phyloP scores from a whole-genome alignment of 768 basidiomycete genomes.

The Chiua virens region DNA sequence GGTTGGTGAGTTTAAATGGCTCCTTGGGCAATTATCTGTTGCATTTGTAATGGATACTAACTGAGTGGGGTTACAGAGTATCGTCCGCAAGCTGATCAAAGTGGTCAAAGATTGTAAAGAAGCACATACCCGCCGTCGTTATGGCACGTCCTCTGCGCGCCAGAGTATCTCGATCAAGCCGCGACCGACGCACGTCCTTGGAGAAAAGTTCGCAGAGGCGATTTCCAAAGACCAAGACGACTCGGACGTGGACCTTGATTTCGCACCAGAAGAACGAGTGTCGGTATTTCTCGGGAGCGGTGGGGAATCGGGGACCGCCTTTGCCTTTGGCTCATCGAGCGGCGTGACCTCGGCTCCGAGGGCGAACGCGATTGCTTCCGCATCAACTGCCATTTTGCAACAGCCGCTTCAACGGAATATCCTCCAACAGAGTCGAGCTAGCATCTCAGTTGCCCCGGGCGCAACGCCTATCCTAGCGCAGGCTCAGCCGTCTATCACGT shows the following conservation, averaged over 20 bases:
- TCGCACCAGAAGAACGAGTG: constrained; percentile 52
- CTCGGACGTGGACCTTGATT: constrained; percentile 78
- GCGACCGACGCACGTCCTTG: constrained; percentile 48
- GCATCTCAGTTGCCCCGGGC: constrained; percentile 27
- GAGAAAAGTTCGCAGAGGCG: constrained; percentile 67
- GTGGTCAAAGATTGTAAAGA: constrained; percentile 81
- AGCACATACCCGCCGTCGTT: constrained; percentile 49
- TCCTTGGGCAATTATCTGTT: not conserved
- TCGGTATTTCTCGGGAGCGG: constrained; percentile 35
- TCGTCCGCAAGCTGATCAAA: constrained; percentile 80
- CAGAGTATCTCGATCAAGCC: constrained; percentile 34
- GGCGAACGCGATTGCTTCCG: constrained; percentile 49
- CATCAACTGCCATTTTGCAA: constrained; percentile 62
- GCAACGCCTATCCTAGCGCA: constrained; percentile 22
- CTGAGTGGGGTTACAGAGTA: constrained; percentile 47
- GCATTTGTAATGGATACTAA: constrained; percentile 3
- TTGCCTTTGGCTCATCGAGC: constrained; percentile 29
- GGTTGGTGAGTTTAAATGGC: constrained; percentile 53
- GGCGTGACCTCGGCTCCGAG: constrained; percentile 34
- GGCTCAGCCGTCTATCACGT: constrained; percentile 38
- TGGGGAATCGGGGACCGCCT: constrained; percentile 48
- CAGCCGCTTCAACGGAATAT: constrained; percentile 58
- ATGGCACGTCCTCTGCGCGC: constrained; percentile 28
- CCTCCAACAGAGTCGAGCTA: constrained; percentile 44
- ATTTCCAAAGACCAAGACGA: constrained; percentile 49